Evolutionary conservation across 2,329 filamentous ascomycete species (phyloP).

Genomic region (Hypoxylon sp.): DNA sequence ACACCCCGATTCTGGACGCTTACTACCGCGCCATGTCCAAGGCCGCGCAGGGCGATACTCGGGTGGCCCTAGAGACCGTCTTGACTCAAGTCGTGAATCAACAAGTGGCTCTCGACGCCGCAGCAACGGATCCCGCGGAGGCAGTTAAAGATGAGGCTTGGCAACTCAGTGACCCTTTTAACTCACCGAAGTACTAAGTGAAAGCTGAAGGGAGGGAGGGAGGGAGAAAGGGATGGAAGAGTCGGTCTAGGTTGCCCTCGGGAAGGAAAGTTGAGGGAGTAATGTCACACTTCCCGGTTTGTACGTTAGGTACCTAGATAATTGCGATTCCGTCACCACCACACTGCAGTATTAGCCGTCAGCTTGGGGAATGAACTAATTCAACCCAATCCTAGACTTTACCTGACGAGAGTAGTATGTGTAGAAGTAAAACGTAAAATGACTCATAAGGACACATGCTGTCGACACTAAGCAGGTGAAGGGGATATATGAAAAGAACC

Average conservation of each 20-base stretch:
- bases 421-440: neutral
- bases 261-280: too few relatives aligned
- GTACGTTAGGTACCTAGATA: neutral
- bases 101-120: too few relatives aligned
- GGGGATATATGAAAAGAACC: neutral
- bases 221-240: neutral
- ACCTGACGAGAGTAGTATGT: neutral
- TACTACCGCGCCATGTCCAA: neutral
- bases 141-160: too few relatives aligned
- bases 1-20: neutral
- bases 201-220: neutral
- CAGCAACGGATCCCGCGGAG: too few relatives aligned
- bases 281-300: neutral
- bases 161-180: too few relatives aligned
- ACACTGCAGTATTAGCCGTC: neutral
- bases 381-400: neutral
- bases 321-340: neutral
- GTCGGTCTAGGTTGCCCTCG: too few relatives aligned
- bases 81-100: too few relatives aligned
- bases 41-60: neutral
- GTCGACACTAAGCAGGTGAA: neutral
- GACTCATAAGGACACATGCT: neutral
- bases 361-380: neutral
- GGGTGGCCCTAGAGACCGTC: neutral
- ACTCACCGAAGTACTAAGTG: too few relatives aligned